Conservation (phyloP, 2,329 filamentous ascomycete species). For the Alternaria solani region DNA sequence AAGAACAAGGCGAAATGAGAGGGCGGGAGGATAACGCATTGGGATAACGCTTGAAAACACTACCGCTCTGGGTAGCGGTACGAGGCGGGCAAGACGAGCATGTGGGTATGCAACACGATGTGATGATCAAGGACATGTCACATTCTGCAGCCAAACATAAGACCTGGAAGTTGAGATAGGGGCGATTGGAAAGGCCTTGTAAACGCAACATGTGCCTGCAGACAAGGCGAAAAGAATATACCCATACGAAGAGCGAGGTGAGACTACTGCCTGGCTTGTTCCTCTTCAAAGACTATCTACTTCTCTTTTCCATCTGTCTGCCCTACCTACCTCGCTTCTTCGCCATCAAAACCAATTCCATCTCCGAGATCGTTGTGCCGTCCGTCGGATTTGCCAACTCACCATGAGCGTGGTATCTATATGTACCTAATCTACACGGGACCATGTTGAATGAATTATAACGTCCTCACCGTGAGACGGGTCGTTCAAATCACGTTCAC, state of each 20-base stretch:
- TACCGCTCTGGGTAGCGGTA: background rate
- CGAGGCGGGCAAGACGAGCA: background rate
- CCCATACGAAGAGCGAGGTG: background rate
- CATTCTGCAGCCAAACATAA: background rate
- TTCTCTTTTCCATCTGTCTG: background rate
- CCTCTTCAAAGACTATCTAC: background rate
- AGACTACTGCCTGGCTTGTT: background rate
- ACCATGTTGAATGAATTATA: background rate
- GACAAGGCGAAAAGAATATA: background rate
- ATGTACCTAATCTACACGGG: background rate
- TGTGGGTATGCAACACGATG: background rate
- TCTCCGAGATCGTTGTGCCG: background rate
- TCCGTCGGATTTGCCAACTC: background rate
- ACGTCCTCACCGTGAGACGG: background rate
- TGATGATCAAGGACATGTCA: background rate
- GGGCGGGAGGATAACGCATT: background rate
- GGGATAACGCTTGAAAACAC: background rate
- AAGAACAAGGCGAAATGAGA: constrained; percentile 50
- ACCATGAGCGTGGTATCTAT: background rate
- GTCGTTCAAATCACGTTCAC: background rate
- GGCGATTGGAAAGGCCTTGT: background rate
- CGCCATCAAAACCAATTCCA: background rate
- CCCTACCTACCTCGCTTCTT: background rate
- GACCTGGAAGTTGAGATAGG: background rate
- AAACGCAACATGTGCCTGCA: background rate